These are phyloP conservation scores for Quercus tomentella DNA, from an alignment of 331 rosid genomes.

Conservation along the genomic window DNA sequence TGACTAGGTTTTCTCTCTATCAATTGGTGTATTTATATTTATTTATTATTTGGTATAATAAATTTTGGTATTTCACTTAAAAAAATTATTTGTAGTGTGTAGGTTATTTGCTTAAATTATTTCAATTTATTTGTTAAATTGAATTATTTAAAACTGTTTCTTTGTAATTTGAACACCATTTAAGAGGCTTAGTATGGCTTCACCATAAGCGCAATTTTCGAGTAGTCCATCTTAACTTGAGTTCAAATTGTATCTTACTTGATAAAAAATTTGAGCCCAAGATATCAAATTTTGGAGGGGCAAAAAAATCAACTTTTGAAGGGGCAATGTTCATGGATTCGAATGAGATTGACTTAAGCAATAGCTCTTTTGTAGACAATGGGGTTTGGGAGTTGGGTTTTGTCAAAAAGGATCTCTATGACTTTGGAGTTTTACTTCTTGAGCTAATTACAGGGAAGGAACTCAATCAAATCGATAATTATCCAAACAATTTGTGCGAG, in stretches of 20 bases:
- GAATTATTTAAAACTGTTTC: no score
- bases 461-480: neutral
- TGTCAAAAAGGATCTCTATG: constrained; percentile 18
- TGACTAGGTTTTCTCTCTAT: no score
- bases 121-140: no score
- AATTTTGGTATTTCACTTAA: no score
- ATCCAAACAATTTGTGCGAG: no score
- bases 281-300: constrained; percentile 25
- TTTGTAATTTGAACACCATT: no score
- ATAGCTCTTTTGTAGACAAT: no score
- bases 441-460: constrained; percentile 26
- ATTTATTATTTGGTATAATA: no score
- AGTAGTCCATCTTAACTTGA: constrained; percentile 14
- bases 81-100: no score
- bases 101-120: no score
- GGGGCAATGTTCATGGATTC: neutral
- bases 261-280: constrained; percentile 22
- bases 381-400: neutral
- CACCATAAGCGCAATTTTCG: neutral
- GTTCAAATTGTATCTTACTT: constrained; percentile 23
- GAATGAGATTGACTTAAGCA: no score
- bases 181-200: constrained; percentile 29
- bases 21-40: no score
- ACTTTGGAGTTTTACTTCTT: constrained; percentile 26
- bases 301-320: neutral